Evolutionary conservation across 129 eudicot species (phyloP).

Genomic region (Chrysanthemum makinoi): DNA sequence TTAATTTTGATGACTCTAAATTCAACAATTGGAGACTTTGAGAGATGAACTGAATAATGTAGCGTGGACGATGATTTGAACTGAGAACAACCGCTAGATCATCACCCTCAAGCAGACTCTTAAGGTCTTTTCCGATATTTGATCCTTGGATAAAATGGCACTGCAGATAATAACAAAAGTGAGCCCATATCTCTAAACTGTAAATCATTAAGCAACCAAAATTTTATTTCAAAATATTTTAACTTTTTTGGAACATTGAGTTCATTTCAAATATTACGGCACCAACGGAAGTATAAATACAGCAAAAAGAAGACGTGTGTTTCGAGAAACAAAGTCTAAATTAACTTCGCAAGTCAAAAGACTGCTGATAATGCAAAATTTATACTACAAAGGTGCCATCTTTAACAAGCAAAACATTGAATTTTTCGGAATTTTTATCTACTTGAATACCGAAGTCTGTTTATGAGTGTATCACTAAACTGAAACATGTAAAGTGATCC

Average conservation of each 20-base stretch:
- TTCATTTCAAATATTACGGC: background rate
- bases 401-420: background rate
- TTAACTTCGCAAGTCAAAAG: background rate
- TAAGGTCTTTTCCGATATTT: slow-evolving; percentile 60
- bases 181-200: slow-evolving; percentile 13
- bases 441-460: background rate
- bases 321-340: background rate
- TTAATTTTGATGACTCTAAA: slow-evolving; percentile 62
- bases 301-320: no score
- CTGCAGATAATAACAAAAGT: slow-evolving; percentile 51
- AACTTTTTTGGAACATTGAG: background rate
- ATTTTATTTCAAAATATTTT: background rate
- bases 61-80: slow-evolving; percentile 86
- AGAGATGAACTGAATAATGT: slow-evolving; percentile 86
- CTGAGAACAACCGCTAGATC: slow-evolving; percentile 69
- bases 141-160: slow-evolving; percentile 88
- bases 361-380: no score
- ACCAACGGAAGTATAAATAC: no score
- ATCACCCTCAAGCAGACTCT: slow-evolving; percentile 63
- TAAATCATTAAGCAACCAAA: background rate
- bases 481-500: no score
- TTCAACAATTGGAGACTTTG: slow-evolving; percentile 69
- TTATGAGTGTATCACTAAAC: background rate
- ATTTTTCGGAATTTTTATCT: background rate
- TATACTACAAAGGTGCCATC: slow-evolving; percentile 1